Conservation (phyloP, 345 rosid genomes). For the Lenwebbia sp. region DNA sequence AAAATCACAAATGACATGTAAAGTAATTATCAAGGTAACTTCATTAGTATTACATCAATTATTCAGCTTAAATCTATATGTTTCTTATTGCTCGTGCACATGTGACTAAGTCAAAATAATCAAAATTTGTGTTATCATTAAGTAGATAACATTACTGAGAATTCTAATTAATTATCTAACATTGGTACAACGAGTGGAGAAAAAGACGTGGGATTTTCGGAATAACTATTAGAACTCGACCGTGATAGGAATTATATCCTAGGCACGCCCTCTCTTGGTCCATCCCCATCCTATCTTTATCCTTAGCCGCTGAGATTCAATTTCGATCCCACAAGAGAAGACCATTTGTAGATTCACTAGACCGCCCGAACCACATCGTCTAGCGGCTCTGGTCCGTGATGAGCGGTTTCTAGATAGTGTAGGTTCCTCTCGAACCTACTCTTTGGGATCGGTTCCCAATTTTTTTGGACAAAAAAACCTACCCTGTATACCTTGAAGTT, state of each 20-base stretch:
- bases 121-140: background rate
- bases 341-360: too few relatives aligned
- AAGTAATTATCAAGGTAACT: background rate
- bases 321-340: background rate
- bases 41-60: background rate
- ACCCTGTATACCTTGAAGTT: too few relatives aligned
- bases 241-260: background rate
- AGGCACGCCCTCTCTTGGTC: background rate
- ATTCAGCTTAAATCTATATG: background rate
- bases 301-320: background rate
- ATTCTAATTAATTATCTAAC: background rate
- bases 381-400: too few relatives aligned
- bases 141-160: background rate
- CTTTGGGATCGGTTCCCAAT: too few relatives aligned
- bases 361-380: too few relatives aligned
- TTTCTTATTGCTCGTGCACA: rapidly evolving
- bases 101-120: background rate
- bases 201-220: background rate
- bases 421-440: too few relatives aligned
- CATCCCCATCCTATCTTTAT: background rate
- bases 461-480: too few relatives aligned
- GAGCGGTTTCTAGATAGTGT: too few relatives aligned
- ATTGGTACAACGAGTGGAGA: background rate
- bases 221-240: background rate
- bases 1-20: background rate